Evolutionary conservation across 257 asterid species (phyloP).

Genomic region (Nicotiana sylvestris): DNA sequence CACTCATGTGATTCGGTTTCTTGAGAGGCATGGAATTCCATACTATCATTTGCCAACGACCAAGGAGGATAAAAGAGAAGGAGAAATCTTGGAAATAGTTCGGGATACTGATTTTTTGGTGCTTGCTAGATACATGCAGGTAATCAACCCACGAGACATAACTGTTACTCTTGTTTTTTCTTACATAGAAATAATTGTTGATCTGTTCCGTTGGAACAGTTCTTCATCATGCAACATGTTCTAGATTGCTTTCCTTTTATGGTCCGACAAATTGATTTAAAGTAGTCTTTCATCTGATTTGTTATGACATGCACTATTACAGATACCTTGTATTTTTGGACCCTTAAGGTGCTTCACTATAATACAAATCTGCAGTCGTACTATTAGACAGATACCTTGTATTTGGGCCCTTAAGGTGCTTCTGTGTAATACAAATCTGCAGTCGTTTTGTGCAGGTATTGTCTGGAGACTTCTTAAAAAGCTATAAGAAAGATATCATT

Average conservation of each 20-base stretch:
- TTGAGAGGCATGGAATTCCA: slow-evolving; percentile 83
- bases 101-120: slow-evolving; percentile 83
- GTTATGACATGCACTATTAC: neutral
- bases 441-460: slow-evolving; percentile 55
- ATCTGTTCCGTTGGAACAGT: neutral
- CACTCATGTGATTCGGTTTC: slow-evolving; percentile 84
- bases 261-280: neutral
- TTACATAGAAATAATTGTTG: neutral
- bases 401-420: neutral
- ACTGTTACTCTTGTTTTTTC: neutral
- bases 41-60: slow-evolving; percentile 54
- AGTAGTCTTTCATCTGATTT: neutral
- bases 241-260: neutral
- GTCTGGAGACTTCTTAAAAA: slow-evolving; percentile 67
- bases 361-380: slow-evolving; percentile 22
- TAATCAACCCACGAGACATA: slow-evolving; percentile 13
- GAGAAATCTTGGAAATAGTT: slow-evolving; percentile 62
- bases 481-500: slow-evolving; percentile 68
- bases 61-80: slow-evolving; percentile 48
- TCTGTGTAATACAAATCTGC: slow-evolving; percentile 19
- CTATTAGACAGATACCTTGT: too few relatives aligned
- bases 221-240: neutral
- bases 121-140: slow-evolving; percentile 99
- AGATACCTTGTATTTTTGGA: neutral
- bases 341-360: neutral